Evolutionary conservation across 306 rosid species (phyloP).

Genomic region (Mimosa bimucronata): DNA sequence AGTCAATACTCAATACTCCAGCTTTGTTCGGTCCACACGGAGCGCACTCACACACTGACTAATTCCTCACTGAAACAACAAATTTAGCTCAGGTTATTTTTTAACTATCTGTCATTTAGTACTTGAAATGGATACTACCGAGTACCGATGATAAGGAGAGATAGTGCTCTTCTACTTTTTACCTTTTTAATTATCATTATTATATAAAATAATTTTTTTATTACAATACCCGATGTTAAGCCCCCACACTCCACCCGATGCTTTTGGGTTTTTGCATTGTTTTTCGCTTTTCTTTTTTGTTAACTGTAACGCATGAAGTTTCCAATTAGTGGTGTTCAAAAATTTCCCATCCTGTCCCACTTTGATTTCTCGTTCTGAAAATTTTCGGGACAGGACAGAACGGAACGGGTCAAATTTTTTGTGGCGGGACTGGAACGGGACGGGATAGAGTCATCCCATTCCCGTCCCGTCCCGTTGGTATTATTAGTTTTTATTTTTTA

Average conservation of each 20-base stretch:
- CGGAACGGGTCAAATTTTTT: too few relatives aligned
- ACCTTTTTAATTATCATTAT: background rate
- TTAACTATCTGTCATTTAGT: background rate
- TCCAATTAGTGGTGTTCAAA: too few relatives aligned
- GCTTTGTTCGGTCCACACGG: slow-evolving; percentile 5
- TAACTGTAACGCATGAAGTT: background rate
- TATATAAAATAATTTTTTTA: background rate
- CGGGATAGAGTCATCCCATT: too few relatives aligned
- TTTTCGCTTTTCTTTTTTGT: background rate
- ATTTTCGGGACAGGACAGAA: too few relatives aligned
- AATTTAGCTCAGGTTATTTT: background rate
- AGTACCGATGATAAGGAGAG: background rate
- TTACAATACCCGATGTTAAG: background rate
- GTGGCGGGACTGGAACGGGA: too few relatives aligned
- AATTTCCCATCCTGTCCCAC: too few relatives aligned
- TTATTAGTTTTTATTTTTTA: too few relatives aligned
- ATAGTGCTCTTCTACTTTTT: background rate
- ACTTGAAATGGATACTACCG: background rate
- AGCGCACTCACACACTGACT: background rate
- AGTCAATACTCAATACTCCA: background rate
- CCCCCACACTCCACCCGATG: background rate
- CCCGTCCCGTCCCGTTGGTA: too few relatives aligned
- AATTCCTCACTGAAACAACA: background rate
- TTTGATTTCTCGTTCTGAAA: too few relatives aligned
- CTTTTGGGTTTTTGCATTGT: background rate